A percentile compares a stretch with the other conserved stretches of the same genome.
Evolutionary conservation across 768 basidiomycete genomes (phyloP).

Genomic region (Kwoniella dendrophila): DNA sequence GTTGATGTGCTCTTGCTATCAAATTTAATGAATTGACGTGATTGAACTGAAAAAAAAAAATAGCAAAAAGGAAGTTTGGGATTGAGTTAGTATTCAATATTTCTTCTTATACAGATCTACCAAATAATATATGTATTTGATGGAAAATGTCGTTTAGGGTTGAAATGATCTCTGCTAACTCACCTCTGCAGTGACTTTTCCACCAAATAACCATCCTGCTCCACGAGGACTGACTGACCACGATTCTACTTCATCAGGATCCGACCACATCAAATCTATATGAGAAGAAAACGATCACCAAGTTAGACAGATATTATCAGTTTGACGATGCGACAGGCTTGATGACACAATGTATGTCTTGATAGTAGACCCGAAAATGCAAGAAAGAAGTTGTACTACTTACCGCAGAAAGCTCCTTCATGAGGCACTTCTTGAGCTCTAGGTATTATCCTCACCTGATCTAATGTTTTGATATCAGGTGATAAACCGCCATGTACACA

Average conservation of each 20-base stretch:
- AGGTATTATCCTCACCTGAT: constrained; percentile 88
- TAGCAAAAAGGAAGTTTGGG: not conserved
- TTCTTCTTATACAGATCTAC: too few relatives aligned
- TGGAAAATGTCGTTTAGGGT: too few relatives aligned
- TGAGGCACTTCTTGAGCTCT: constrained; percentile 60
- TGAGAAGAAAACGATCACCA: too few relatives aligned
- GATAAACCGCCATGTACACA: constrained; percentile 97
- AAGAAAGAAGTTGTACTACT: too few relatives aligned
- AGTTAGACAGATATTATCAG: too few relatives aligned
- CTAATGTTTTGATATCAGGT: constrained; percentile 90
- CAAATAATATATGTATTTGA: too few relatives aligned
- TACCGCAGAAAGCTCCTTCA: constrained; percentile 60
- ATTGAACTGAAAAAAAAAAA: constrained; percentile 68
- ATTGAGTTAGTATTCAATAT: not conserved
- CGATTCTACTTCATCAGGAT: constrained; percentile 91
- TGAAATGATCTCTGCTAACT: constrained; percentile 1
- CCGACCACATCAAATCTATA: constrained; percentile 96
- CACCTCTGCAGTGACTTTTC: constrained; percentile 80
- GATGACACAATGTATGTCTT: too few relatives aligned
- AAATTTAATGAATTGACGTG: constrained; percentile 83
- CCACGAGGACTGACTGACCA: constrained; percentile 98
- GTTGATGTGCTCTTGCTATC: constrained; percentile 93
- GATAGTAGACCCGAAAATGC: too few relatives aligned
- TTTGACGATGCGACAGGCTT: too few relatives aligned
- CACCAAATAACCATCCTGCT: constrained; percentile 94